Percentiles rank a stretch among this genome's conserved stretches.
These are phyloP conservation scores for Malus fusca DNA, from an alignment of 306 rosid species.

Conservation along the genomic window DNA sequence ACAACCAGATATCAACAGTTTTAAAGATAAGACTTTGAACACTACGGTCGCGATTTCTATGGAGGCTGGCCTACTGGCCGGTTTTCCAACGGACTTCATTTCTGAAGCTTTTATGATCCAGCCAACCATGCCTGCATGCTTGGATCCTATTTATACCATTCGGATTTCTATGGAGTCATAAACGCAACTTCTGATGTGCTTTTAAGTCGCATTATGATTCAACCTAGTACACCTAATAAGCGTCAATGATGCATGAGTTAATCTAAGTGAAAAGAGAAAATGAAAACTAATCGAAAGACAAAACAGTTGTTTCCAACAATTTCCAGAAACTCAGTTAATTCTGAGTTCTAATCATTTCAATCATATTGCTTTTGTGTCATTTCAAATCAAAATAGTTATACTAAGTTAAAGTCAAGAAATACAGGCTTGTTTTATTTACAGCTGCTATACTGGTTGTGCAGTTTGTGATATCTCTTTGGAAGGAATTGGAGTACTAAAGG, in stretches of 20 bases:
- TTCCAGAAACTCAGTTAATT: background rate
- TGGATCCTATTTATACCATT: too few relatives aligned
- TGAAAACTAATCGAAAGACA: background rate
- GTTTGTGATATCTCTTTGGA: conserved; percentile 61
- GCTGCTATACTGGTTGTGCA: conserved; percentile 12
- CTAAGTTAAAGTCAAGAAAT: background rate
- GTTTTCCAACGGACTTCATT: conserved; percentile 16
- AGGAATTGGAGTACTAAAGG: conserved; percentile 45
- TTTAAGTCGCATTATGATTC: conserved; percentile 27
- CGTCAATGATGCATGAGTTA: background rate
- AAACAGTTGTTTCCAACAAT: background rate
- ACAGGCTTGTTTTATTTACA: background rate
- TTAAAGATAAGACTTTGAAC: conserved; percentile 42
- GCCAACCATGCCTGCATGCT: too few relatives aligned
- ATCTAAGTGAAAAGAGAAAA: background rate
- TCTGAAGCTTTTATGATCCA: too few relatives aligned
- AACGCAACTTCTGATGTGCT: conserved; percentile 31
- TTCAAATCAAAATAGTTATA: too few relatives aligned
- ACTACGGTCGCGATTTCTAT: conserved; percentile 44
- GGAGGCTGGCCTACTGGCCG: conserved; percentile 43
- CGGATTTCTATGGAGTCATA: too few relatives aligned
- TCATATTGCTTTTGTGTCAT: background rate
- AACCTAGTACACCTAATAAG: background rate
- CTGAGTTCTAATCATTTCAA: background rate
- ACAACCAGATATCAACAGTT: conserved; percentile 40